Conservation (phyloP, 352 stramenopile species). For the Phytophthora sp. region DNA sequence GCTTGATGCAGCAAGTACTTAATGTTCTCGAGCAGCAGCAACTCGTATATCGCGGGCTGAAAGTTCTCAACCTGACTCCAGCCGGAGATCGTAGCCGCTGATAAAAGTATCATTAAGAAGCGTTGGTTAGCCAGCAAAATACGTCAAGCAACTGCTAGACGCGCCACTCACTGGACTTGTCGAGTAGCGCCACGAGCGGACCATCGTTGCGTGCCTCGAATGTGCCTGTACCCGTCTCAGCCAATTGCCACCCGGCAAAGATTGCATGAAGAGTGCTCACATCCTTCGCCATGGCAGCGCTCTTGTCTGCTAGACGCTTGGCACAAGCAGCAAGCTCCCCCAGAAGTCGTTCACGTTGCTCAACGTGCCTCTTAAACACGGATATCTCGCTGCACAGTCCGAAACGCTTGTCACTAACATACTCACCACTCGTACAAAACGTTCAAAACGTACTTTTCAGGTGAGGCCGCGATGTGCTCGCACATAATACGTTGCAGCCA, state of each 20-base stretch:
- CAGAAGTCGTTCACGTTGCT: constrained; percentile 59
- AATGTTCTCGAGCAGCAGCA: constrained; percentile 67
- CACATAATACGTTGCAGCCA: constrained; percentile 70
- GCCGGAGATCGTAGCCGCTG: constrained; percentile 42
- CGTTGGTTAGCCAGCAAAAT: not conserved
- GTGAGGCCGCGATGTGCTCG: constrained; percentile 31
- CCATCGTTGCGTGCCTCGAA: constrained; percentile 27
- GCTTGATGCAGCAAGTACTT: constrained; percentile 70
- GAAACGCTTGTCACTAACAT: not conserved
- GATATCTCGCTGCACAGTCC: constrained; percentile 44
- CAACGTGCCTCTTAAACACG: constrained; percentile 62
- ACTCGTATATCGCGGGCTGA: constrained; percentile 68
- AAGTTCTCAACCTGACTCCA: constrained; percentile 60
- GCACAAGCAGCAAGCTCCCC: constrained; percentile 50
- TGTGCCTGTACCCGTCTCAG: constrained; percentile 34
- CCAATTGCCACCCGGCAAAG: constrained; percentile 64
- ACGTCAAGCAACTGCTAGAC: not conserved
- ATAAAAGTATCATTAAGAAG: not conserved
- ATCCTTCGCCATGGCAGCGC: constrained; percentile 58
- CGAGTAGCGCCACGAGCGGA: constrained; percentile 45
- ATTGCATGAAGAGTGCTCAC: constrained; percentile 50
- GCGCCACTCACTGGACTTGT: constrained; percentile 49
- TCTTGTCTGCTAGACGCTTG: constrained; percentile 73
- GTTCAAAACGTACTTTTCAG: constrained; percentile 41
- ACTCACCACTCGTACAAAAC: not conserved